phyloP scores from a whole-genome alignment of 2,329 filamentous ascomycete genomes.

The Botryotinia calthae region DNA sequence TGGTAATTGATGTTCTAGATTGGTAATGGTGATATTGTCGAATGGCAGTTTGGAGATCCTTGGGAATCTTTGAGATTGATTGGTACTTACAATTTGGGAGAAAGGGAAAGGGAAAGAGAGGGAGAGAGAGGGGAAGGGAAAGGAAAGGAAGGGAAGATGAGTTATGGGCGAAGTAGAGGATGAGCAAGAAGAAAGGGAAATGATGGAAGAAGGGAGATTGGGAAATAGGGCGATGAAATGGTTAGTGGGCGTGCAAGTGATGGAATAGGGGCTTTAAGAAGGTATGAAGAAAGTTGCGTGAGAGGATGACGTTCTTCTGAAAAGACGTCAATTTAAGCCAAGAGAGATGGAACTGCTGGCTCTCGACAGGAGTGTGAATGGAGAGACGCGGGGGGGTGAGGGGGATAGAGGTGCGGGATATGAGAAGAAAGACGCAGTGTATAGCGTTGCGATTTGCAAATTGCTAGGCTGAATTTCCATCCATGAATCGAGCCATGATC shows the following conservation, averaged over 20 bases:
- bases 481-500: neutral
- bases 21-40: neutral
- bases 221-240: neutral
- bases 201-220: neutral
- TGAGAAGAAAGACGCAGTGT: neutral
- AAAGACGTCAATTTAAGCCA: neutral
- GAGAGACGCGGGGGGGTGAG: neutral
- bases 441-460: neutral
- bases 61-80: neutral
- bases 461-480: neutral
- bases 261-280: neutral
- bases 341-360: neutral
- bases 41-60: neutral
- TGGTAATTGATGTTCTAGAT: neutral
- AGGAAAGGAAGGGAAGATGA: neutral
- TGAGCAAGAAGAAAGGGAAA: neutral
- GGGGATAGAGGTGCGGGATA: neutral
- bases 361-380: neutral
- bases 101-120: neutral
- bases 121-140: too few relatives aligned
- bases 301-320: neutral
- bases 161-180: neutral
- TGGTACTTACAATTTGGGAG: neutral
- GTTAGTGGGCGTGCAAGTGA: neutral
- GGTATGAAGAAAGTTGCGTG: neutral